phyloP scores from a whole-genome alignment of 129 eudicot species.

The Deinandra increscens region DNA sequence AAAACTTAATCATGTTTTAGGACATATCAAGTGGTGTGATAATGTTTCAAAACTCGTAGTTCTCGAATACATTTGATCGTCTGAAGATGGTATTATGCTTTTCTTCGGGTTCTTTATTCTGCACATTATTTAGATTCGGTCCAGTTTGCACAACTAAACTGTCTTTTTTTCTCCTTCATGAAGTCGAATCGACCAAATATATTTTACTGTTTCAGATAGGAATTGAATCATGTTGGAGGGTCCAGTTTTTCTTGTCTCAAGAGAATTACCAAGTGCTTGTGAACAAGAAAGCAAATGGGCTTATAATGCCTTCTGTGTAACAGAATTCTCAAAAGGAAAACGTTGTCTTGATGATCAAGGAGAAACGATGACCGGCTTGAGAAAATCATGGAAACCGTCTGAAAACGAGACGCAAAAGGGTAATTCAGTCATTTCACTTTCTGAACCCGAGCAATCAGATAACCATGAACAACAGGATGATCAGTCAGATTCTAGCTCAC shows the following conservation, averaged over 20 bases:
- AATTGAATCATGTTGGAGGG: conserved; percentile 50
- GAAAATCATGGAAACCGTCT: conserved; percentile 37
- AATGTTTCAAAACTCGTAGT: conserved; percentile 8
- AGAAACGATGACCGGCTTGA: conserved; percentile 6
- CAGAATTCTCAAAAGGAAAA: conserved; percentile 40
- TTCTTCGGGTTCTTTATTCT: conserved; percentile 12
- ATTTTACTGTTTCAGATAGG: not conserved
- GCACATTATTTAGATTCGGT: conserved; percentile 15
- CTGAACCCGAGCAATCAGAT: conserved; percentile 26
- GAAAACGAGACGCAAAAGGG: conserved; percentile 13
- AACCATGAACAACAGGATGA: conserved; percentile 27
- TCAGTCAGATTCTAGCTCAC: conserved; percentile 48
- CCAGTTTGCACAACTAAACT: conserved; percentile 11
- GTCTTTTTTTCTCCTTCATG: not conserved
- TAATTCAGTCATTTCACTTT: conserved; percentile 11
- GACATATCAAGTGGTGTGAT: conserved; percentile 9
- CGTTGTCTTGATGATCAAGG: conserved; percentile 40
- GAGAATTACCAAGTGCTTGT: conserved; percentile 51
- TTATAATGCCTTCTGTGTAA: conserved; percentile 37
- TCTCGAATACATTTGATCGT: not conserved
- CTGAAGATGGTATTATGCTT: conserved; percentile 17
- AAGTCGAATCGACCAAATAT: not conserved
- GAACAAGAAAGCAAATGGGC: conserved; percentile 56
- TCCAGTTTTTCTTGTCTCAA: conserved; percentile 45
- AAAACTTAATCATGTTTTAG: conserved; percentile 10